These are phyloP conservation scores for Marsdenia floribunda DNA, from an alignment of 257 asterid species.

Conservation along the genomic window DNA sequence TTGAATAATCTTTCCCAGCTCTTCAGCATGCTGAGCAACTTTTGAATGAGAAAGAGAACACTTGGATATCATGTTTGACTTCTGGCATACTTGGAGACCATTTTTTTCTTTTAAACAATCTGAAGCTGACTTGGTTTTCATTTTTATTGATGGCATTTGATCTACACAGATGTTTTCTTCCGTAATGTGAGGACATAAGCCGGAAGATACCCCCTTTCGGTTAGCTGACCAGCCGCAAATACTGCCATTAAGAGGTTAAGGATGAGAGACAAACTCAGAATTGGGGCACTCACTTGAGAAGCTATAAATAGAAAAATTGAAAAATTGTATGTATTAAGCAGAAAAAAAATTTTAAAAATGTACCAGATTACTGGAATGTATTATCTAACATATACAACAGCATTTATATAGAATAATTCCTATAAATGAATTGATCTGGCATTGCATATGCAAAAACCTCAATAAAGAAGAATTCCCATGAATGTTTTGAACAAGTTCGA, in stretches of 20 bases:
- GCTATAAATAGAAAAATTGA: background rate
- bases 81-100: slow-evolving; percentile 67
- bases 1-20: slow-evolving; percentile 25
- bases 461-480: background rate
- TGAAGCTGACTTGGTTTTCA: slow-evolving; percentile 63
- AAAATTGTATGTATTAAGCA: background rate
- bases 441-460: background rate
- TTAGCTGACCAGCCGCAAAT: slow-evolving; percentile 36
- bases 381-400: background rate
- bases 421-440: background rate
- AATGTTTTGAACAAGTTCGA: background rate
- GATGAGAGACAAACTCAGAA: background rate
- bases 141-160: slow-evolving; percentile 88
- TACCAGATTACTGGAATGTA: background rate
- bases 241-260: slow-evolving; percentile 26
- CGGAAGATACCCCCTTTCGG: slow-evolving; percentile 29
- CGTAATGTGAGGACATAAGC: slow-evolving; percentile 35
- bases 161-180: slow-evolving; percentile 28
- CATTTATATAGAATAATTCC: background rate
- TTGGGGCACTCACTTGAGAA: background rate
- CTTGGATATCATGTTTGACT: slow-evolving; percentile 69
- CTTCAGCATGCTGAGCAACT: slow-evolving; percentile 42
- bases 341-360: background rate
- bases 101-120: slow-evolving; percentile 56
- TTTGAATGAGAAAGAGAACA: slow-evolving; percentile 53